These are phyloP conservation scores for Linderniella brevidens DNA, from an alignment of 257 asterid species.

Conservation along the genomic window DNA sequence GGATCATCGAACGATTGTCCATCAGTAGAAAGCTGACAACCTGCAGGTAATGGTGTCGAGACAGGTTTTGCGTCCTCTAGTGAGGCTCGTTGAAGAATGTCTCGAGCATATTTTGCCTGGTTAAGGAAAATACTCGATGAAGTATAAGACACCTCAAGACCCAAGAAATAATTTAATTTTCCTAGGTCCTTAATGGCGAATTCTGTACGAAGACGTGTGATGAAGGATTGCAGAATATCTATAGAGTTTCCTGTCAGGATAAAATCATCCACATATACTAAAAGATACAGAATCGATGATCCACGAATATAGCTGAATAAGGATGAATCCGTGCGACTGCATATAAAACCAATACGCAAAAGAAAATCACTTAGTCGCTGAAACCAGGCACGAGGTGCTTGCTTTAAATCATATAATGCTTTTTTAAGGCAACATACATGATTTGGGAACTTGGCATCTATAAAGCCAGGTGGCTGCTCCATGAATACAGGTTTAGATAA, in stretches of 20 bases:
- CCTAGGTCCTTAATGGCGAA: conserved; percentile 1
- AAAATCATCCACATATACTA: background rate
- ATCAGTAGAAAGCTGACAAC: background rate
- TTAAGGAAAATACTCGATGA: background rate
- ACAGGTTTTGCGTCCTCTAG: background rate
- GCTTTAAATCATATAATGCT: background rate
- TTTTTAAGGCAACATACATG: background rate
- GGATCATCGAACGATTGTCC: background rate
- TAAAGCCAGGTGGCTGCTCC: background rate
- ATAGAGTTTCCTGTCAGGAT: background rate
- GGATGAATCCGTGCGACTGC: background rate
- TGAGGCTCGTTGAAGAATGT: background rate
- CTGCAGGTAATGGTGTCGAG: background rate
- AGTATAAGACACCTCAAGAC: background rate
- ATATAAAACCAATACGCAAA: background rate
- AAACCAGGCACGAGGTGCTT: background rate
- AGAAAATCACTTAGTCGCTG: background rate
- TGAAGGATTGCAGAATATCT: background rate
- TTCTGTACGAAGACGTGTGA: background rate
- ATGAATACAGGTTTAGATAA: background rate
- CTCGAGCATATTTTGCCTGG: background rate
- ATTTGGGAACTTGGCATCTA: background rate
- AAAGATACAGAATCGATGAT: background rate
- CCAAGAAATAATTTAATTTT: background rate
- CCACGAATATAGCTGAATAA: background rate